phyloP scores from a whole-genome alignment of 495 filamentous ascomycete genomes.

The Delitschia confertaspora region DNA sequence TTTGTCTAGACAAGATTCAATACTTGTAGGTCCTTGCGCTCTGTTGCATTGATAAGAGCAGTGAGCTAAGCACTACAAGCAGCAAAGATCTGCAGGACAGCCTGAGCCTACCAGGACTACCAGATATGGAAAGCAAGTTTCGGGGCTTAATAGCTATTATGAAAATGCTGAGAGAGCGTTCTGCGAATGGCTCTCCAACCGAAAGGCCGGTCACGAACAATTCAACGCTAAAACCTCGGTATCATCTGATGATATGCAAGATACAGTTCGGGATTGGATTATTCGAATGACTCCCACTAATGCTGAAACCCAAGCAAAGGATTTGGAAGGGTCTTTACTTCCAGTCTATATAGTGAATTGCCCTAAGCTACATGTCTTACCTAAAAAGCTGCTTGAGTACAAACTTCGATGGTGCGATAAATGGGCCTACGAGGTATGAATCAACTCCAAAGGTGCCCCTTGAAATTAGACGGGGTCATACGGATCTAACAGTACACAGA shows the following conservation, averaged over 20 bases:
- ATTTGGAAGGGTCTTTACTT: constrained; percentile 13
- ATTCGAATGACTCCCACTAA: constrained; percentile 8
- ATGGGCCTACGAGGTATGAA: constrained; percentile 23
- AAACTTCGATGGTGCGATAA: constrained; percentile 25
- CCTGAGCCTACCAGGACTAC: not conserved
- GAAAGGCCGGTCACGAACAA: constrained; percentile 11
- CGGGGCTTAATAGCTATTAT: constrained; percentile 11
- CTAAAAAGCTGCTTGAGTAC: constrained; percentile 19
- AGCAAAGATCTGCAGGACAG: not conserved
- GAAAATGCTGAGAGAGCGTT: constrained; percentile 9
- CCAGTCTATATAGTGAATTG: constrained; percentile 24
- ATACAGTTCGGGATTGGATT: constrained; percentile 20
- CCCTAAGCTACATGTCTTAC: constrained; percentile 21
- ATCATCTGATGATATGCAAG: constrained; percentile 7
- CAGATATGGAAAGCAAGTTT: constrained; percentile 10
- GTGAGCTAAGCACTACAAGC: no score
- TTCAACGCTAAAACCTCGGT: constrained; percentile 9
- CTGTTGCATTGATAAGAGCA: not conserved
- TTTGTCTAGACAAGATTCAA: constrained; percentile 14
- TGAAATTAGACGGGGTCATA: no score
- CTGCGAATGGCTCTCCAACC: constrained; percentile 5
- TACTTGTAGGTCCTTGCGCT: constrained; percentile 4
- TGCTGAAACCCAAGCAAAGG: constrained; percentile 9
- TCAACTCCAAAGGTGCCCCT: not conserved
- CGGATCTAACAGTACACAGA: constrained; percentile 5